Percentiles rank a stretch among this genome's conserved stretches.
phyloP scores from a whole-genome alignment of 176 grass and related monocot species.

The Bonia amplexicaulis region DNA sequence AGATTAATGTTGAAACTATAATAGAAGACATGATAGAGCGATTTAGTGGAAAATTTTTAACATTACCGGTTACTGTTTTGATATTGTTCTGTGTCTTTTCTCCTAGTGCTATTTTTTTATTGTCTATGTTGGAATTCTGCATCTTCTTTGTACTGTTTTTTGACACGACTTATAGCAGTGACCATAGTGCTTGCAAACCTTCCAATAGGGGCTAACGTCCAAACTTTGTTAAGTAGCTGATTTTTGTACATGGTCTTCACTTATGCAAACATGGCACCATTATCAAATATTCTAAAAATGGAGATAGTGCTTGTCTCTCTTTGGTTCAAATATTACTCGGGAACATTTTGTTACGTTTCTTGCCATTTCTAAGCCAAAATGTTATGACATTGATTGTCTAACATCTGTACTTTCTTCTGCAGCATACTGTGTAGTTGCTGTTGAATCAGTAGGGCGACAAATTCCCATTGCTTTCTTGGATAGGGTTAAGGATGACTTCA shows the following conservation, averaged over 20 bases:
- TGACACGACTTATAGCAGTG: background rate
- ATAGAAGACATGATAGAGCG: background rate
- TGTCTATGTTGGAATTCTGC: background rate
- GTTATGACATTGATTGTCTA: background rate
- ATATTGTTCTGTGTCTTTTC: background rate
- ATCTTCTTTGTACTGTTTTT: background rate
- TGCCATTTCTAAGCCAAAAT: background rate
- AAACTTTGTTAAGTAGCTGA: background rate
- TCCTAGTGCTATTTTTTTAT: background rate
- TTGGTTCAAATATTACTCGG: background rate
- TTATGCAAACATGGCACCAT: background rate
- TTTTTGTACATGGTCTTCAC: background rate
- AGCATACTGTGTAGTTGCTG: constrained; percentile 92
- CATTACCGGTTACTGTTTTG: background rate
- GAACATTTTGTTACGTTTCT: background rate
- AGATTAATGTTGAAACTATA: background rate
- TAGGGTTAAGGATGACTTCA: constrained; percentile 86
- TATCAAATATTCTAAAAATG: background rate
- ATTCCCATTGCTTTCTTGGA: constrained; percentile 86
- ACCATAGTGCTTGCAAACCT: background rate
- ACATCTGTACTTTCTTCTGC: constrained; percentile 9
- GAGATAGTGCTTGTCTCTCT: background rate
- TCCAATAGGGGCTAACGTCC: background rate
- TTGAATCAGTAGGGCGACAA: constrained; percentile 83
- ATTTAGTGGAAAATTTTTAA: background rate